Base-by-base conservation (phyloP, 306 rosid genomes). In the Phaseolus lunatus region DNA sequence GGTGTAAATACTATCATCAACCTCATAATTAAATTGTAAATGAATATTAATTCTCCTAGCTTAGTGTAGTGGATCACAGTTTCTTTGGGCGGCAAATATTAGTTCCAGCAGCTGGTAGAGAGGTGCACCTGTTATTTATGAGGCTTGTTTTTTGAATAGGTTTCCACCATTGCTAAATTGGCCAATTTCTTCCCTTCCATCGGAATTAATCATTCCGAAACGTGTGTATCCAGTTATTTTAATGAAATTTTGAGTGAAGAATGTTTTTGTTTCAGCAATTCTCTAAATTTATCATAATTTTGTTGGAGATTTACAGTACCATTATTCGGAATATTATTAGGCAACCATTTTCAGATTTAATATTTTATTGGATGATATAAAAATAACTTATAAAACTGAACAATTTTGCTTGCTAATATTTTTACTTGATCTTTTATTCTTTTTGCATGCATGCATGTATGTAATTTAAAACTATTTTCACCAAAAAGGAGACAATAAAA, bases 1-100 rank as follows among this genome's bases (percentile, higher is more conserved):
- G 80, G 54, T 92, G 98, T 96, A 92, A 84, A 96, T 92, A 85
- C 89, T 71, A 72, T 84, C 73, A 74, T 78, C 76, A 52, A 78
- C 84, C 57, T 76, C 78, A 68, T 79, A 81, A 79, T 81, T 79
- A 80, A 80, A 78, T 81, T 92, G 97, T 92, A 95, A 84, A 89
- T 90, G 88, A 43, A 33, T 66, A 73, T 23, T 70, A 72, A 68
- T 85, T 88, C 81, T 82, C 70, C 59, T 89, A 91, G 90, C 53
- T 20, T 58, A 66, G 67, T 33, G 67, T 78, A 89, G 93, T 75
- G 88, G 80, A 74, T 86, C 83, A 86, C 75, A 84, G 82, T 84
- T 89, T 79, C 54, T 79, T 82, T 83, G 73, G 75, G 89, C 78
- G 69, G 80, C 83, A 53, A 64, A n/a, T 78, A 77, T 76, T 65